Conservation (phyloP, 2,329 filamentous ascomycete genomes). For the Epichloe typhina region DNA sequence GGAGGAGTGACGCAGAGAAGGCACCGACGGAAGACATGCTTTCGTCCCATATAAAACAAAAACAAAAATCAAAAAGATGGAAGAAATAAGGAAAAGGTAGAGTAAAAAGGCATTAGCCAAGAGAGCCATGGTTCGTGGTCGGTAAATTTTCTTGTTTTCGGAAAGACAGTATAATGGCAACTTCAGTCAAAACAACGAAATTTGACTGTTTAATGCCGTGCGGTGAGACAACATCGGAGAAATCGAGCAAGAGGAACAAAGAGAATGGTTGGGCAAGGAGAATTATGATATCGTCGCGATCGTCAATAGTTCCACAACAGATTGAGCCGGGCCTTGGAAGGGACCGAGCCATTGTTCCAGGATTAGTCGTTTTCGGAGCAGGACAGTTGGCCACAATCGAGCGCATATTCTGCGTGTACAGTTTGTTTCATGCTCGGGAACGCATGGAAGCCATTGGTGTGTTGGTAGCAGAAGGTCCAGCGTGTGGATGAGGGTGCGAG, state of each 20-base stretch:
- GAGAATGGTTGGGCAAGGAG: neutral
- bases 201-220: neutral
- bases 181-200: neutral
- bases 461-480: slow-evolving; percentile 21
- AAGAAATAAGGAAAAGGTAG: neutral
- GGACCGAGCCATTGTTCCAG: neutral
- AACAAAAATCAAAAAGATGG: neutral
- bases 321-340: neutral
- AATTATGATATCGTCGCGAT: slow-evolving; percentile 3
- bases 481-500: slow-evolving; percentile 23
- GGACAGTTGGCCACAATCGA: neutral
- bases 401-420: neutral
- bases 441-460: slow-evolving; percentile 23
- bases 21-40: neutral
- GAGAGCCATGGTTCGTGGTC: neutral
- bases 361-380: neutral
- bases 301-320: slow-evolving; percentile 1
- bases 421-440: slow-evolving; percentile 18
- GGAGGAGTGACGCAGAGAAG: neutral
- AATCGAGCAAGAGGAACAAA: neutral
- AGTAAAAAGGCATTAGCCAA: neutral
- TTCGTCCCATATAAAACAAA: neutral
- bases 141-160: neutral
- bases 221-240: neutral
- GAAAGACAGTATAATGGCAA: neutral